Evolutionary conservation across 495 filamentous ascomycete genomes (phyloP), one percentile per base, ranked within the genome.

Genomic region (Penicillium samsonianum): DNA sequence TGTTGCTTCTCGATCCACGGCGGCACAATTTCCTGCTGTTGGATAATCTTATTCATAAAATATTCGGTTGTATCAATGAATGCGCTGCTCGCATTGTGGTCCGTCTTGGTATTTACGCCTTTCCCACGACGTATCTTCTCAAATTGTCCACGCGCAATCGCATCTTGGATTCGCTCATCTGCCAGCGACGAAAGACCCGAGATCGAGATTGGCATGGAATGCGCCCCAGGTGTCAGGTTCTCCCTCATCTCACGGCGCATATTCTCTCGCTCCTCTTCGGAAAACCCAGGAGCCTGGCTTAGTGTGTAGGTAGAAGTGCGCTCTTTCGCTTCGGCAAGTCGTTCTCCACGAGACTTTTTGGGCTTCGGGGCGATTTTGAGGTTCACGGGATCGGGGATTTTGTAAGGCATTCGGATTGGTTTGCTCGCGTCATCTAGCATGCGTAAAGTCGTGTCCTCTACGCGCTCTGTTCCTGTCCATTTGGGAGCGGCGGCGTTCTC

Each of bases 31-130:
- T 80, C 94, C 69, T 98, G 94, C 53, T 89, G 88, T 74, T 97
- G 88, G 59, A 98, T 97, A 67, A 98, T 97, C 74, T 95, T 96
- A 70, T 98, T 98, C 87, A 98, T 87, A 62, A 98, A 90, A 68
- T 96, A 97, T 72, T 96, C 93, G 0, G 95, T 98, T 1, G 94
- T 98, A 68, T 98, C 92, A 33, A 98, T 81, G 67, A 94, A 98
- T 0, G 95, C 91, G 65, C 86, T 94, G 59, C 86, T 87, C 2
- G 89, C 89, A 64, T 90, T 87, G 50, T 91, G 77, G 67, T 96
- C 93, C 19, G 86, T 76, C 70, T 92, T 83, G 1, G 90, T 79
- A 59, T 80, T 76, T 33, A 77, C 69, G 14, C 84, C 86, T 62
- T 90, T 90, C 0, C 94, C 94, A 11, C 94, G 80, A 3, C 88